Conservation (phyloP, 129 eudicot genomes). For the Escallonia rubra region DNA sequence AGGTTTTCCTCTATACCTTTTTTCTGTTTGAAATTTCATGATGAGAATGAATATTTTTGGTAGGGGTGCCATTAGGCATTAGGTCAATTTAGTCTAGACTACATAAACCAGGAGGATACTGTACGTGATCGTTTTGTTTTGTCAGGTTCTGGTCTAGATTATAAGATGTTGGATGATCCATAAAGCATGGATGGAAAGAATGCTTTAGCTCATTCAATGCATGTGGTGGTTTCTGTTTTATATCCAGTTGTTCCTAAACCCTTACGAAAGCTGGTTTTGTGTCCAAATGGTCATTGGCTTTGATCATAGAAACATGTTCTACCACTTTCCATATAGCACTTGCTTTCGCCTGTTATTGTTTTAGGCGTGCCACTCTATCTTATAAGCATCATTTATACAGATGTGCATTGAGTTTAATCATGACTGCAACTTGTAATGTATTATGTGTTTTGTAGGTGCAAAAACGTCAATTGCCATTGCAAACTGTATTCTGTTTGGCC, state of each 20-base stretch:
- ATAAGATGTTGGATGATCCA: too few relatives aligned
- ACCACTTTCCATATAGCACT: background rate
- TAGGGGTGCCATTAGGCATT: background rate
- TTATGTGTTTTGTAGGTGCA: slow-evolving; percentile 44
- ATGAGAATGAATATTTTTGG: background rate
- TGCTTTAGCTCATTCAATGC: too few relatives aligned
- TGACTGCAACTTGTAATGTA: slow-evolving; percentile 2
- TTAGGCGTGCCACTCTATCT: background rate
- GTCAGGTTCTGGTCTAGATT: too few relatives aligned
- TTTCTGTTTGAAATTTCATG: background rate
- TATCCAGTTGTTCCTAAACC: too few relatives aligned
- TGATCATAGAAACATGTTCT: too few relatives aligned
- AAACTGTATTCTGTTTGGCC: slow-evolving; percentile 43
- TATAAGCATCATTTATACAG: background rate
- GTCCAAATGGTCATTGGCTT: too few relatives aligned
- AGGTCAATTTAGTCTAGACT: background rate
- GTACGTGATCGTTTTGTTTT: background rate
- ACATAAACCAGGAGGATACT: background rate
- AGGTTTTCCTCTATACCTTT: slow-evolving; percentile 37
- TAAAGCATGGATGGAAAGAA: too few relatives aligned
- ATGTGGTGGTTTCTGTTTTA: too few relatives aligned
- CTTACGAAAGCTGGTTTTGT: too few relatives aligned
- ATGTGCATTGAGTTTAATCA: background rate
- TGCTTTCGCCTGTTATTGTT: background rate
- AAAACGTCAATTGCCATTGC: slow-evolving; percentile 47